These are phyloP conservation scores for Cercospora sojina DNA, from an alignment of 2,329 filamentous ascomycete genomes.

Conservation along the genomic window DNA sequence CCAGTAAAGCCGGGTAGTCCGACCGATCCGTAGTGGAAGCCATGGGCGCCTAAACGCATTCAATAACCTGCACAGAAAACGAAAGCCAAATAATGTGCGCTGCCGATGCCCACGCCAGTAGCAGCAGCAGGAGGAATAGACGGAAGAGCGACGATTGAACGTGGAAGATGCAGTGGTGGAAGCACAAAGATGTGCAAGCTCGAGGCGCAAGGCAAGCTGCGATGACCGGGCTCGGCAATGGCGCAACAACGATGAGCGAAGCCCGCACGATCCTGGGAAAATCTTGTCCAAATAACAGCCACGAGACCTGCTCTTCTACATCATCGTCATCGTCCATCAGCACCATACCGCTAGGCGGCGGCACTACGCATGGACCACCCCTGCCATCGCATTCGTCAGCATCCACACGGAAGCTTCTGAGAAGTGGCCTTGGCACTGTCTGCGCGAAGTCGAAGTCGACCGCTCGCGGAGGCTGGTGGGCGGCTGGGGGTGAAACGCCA, in stretches of 20 bases:
- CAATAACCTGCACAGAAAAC: conserved; percentile 11
- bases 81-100: conserved; percentile 4
- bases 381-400: not conserved
- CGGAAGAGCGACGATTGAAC: not conserved
- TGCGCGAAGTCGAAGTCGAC: not conserved
- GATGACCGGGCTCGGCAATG: not conserved
- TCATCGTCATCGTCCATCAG: not conserved
- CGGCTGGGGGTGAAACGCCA: not conserved
- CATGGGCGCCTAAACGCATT: not conserved
- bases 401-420: not conserved
- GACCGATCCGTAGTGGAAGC: conserved; percentile 62
- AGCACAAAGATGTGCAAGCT: conserved; percentile 35
- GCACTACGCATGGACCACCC: not conserved
- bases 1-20: conserved; percentile 94
- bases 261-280: not conserved
- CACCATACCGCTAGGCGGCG: not conserved
- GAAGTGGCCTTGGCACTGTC: not conserved
- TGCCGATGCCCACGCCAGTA: not conserved
- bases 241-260: not conserved
- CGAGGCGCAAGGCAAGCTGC: not conserved
- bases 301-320: not conserved
- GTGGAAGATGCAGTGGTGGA: not conserved
- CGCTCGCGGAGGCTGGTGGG: not conserved
- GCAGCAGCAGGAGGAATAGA: not conserved
- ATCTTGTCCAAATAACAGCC: not conserved